phyloP scores from a whole-genome alignment of 441 rosid genomes.

The Populus hybrid region DNA sequence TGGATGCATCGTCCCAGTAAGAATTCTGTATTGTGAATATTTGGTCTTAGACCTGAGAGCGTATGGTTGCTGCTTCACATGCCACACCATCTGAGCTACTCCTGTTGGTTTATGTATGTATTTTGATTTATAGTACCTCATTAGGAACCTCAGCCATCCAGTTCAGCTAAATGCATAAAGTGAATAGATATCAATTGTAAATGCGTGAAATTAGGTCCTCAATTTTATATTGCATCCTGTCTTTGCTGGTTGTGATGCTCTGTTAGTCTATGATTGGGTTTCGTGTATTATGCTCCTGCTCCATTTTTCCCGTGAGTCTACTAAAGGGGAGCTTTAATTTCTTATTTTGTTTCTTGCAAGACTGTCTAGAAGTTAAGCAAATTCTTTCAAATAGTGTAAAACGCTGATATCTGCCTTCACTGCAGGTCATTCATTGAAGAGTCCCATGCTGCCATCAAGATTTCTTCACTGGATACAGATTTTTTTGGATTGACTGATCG shows the following conservation, averaged over 20 bases:
- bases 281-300: no score
- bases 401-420: constrained; percentile 1
- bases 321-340: no score
- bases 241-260: no score
- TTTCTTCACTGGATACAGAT: constrained; percentile 86
- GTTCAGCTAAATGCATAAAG: background rate
- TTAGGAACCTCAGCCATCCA: background rate
- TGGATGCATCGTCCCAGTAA: background rate
- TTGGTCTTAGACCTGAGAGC: background rate
- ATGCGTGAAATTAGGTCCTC: background rate
- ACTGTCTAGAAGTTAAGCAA: background rate
- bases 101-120: background rate
- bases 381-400: background rate
- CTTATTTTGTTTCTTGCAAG: background rate
- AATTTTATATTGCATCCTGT: no score
- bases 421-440: constrained; percentile 95
- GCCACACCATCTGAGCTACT: background rate
- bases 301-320: no score
- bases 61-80: background rate
- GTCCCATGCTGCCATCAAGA: constrained; percentile 92
- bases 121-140: no score
- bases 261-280: no score
- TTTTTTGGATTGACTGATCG: constrained; percentile 89
- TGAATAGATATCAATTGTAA: background rate
- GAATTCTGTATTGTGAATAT: background rate